Evolutionary conservation across 2,329 filamentous ascomycete genomes (phyloP).

Genomic region (Trichoderma hamatum): DNA sequence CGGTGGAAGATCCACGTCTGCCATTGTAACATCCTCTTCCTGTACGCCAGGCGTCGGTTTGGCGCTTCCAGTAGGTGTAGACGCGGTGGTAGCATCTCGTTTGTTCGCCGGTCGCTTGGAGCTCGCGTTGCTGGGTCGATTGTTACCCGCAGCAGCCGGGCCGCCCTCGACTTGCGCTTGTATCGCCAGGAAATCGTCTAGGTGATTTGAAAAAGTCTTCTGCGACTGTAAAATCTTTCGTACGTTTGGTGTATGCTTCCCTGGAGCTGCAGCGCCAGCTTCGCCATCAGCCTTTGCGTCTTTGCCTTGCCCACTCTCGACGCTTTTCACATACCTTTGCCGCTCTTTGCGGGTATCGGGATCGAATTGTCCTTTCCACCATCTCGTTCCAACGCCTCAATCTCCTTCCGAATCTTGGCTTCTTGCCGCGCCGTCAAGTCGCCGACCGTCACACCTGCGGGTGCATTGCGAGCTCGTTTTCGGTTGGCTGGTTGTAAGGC

Average conservation of each 20-base stretch:
- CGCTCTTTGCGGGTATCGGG: constrained; percentile 62
- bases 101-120: constrained; percentile 36
- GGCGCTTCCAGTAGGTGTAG: constrained; percentile 27
- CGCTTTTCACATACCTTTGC: constrained; percentile 41
- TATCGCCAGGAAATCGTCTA: constrained; percentile 76
- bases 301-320: too few relatives aligned
- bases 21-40: constrained; percentile 37
- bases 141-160: constrained; percentile 36
- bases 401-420: constrained; percentile 76
- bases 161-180: constrained; percentile 49
- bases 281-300: not conserved
- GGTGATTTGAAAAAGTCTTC: constrained; percentile 81
- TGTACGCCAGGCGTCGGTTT: constrained; percentile 29
- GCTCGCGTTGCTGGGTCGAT: constrained; percentile 37
- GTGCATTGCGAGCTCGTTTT: constrained; percentile 70
- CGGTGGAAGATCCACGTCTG: constrained; percentile 33
- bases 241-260: constrained; percentile 69
- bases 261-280: constrained; percentile 40
- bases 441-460: constrained; percentile 53
- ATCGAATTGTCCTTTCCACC: constrained; percentile 74
- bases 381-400: constrained; percentile 82
- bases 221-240: constrained; percentile 78
- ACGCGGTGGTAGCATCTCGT: constrained; percentile 31
- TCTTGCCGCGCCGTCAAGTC: constrained; percentile 82
- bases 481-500: constrained; percentile 58